Conservation (phyloP, 2,329 filamentous ascomycete genomes). For the Coleophoma cylindrospora region DNA sequence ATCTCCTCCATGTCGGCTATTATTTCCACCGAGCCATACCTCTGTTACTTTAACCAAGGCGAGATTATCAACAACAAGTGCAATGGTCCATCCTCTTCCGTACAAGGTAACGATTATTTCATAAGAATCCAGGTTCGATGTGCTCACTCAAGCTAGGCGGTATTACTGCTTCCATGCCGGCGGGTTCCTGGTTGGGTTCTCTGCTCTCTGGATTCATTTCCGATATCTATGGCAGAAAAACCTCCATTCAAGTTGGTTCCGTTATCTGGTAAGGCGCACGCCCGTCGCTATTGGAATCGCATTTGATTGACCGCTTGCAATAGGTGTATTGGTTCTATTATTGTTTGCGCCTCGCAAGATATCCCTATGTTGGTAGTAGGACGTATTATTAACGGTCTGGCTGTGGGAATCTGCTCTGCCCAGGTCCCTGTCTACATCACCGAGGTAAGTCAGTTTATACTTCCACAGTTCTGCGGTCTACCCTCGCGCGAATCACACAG, state of each 20-base stretch:
- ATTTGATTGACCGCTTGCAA: no score
- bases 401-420: slow-evolving; percentile 61
- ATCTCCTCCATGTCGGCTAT: slow-evolving; percentile 55
- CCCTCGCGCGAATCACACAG: no score
- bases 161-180: slow-evolving; percentile 68
- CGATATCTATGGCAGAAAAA: slow-evolving; percentile 47
- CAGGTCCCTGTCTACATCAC: slow-evolving; percentile 66
- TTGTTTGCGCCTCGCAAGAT: slow-evolving; percentile 52
- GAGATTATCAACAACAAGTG: slow-evolving; percentile 36
- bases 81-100: slow-evolving; percentile 42
- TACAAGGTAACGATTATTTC: slow-evolving; percentile 37
- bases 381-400: slow-evolving; percentile 57
- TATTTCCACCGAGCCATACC: slow-evolving; percentile 45
- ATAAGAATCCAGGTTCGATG: background rate
- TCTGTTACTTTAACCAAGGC: slow-evolving; percentile 43
- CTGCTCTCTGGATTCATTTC: slow-evolving; percentile 53
- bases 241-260: slow-evolving; percentile 41
- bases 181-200: slow-evolving; percentile 63
- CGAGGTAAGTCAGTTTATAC: no score
- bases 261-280: slow-evolving; percentile 32
- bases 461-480: no score
- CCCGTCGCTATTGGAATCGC: no score
- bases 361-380: slow-evolving; percentile 47
- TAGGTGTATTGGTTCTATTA: slow-evolving; percentile 48
- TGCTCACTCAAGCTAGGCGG: slow-evolving; percentile 27